These are phyloP conservation scores for Clonostachys rosea DNA, from an alignment of 2,329 filamentous ascomycete genomes.

Conservation along the genomic window DNA sequence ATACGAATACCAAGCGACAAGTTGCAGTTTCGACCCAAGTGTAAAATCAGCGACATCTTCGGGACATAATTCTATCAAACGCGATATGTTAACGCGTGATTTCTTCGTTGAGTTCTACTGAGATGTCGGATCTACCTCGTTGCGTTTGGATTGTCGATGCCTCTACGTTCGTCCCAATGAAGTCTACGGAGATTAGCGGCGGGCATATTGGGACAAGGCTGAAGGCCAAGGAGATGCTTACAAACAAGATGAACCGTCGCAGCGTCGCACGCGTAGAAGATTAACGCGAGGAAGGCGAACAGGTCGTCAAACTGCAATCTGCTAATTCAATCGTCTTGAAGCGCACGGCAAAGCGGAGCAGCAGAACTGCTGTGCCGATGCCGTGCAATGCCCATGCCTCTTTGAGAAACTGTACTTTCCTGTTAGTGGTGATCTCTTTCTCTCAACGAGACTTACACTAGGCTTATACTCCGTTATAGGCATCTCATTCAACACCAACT, in stretches of 20 bases:
- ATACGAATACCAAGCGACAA: slow-evolving; percentile 32
- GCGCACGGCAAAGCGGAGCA: slow-evolving; percentile 23
- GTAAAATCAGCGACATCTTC: background rate
- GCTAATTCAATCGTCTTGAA: slow-evolving; percentile 24
- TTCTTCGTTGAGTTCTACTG: no score
- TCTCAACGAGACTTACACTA: no score
- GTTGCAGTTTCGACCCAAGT: slow-evolving; percentile 26
- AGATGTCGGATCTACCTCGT: background rate
- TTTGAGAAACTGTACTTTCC: slow-evolving; percentile 12
- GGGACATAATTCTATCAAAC: background rate
- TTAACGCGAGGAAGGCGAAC: slow-evolving; percentile 20
- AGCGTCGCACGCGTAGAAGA: slow-evolving; percentile 26
- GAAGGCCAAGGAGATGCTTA: slow-evolving; percentile 5
- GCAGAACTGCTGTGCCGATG: slow-evolving; percentile 21
- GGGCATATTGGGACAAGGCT: no score
- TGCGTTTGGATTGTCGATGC: background rate
- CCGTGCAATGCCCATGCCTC: slow-evolving; percentile 23
- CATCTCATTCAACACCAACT: no score
- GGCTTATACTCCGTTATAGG: no score
- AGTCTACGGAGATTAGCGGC: slow-evolving; percentile 5
- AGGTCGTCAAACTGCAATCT: slow-evolving; percentile 30
- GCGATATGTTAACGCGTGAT: no score
- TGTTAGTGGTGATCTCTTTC: background rate
- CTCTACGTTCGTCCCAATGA: slow-evolving; percentile 12
- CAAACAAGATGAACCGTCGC: slow-evolving; percentile 25